Base-by-base conservation (phyloP, 805 yeast species). In the Komagataella kurtzmanii region DNA sequence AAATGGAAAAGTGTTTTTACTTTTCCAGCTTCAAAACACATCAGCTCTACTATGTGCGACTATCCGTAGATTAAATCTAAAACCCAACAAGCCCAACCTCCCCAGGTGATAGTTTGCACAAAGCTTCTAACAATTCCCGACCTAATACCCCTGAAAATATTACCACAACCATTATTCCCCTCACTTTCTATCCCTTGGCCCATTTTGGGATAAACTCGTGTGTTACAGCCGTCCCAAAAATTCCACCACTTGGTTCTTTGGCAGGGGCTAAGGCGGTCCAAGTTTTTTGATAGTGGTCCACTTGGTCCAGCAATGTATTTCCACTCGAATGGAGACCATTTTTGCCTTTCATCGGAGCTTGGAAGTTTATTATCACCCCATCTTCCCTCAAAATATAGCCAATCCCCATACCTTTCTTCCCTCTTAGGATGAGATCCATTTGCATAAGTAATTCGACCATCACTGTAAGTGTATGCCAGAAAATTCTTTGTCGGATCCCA, bases 161-260 rank as follows among this genome's bases (percentile, higher is more conserved):
- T 74, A 2, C 95, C 96, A 65, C 97, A 89, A 55, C 83, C 77
- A 51, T 74, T 75, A 56, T 84, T 85, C 2, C 89, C 91, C 63
- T 89, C 96, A 54, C 83, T 78, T 61, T 91, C 97, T 7, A 88
- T 77, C 2, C 98, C 98, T 57, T 84, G 79, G 0, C 97, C 98
- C 72, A 84, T 78, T 55, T 85, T 81, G 51, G 84, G 77, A 58
- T 80, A 79, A 51, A 78, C 73, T 52, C 96, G 72, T 6, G 90
- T 80, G 8, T 85, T 85, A 67, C 99, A 91, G 2, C 88, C 83
- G 52, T 79, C 75, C 80, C 88, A 77, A 58, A 88, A 74, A 61
- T 91, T 90, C 93, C 96, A 91, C 97, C 97, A 88, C 63, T 88
- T 89, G 55, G 80, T 73, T 43, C 90, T 69, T 62, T 89, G 95